phyloP scores from a whole-genome alignment of 2,329 filamentous ascomycete species.

The Cladosporium sphaerospermum region DNA sequence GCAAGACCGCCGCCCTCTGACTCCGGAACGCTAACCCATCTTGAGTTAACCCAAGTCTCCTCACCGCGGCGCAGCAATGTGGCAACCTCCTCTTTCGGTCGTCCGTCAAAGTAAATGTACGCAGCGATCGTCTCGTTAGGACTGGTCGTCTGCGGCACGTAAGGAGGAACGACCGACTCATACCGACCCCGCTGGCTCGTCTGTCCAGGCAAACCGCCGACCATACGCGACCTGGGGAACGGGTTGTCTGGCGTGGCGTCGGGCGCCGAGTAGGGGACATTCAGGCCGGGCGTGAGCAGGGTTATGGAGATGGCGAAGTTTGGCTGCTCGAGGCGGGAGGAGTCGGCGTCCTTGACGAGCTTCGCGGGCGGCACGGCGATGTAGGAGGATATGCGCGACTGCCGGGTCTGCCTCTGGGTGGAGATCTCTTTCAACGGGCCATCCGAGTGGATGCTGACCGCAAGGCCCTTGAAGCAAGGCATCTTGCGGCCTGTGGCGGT shows the following conservation, averaged over 20 bases:
- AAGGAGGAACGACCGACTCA: slow-evolving; percentile 63
- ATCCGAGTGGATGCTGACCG: slow-evolving; percentile 86
- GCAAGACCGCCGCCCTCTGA: slow-evolving; percentile 89
- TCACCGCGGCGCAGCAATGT: slow-evolving; percentile 86
- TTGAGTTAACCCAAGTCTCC: slow-evolving; percentile 97
- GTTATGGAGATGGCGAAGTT: slow-evolving; percentile 98
- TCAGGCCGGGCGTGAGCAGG: slow-evolving; percentile 77
- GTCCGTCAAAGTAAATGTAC: slow-evolving; percentile 97
- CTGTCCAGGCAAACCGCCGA: slow-evolving; percentile 61
- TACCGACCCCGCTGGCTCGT: slow-evolving; percentile 48
- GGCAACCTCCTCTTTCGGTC: slow-evolving; percentile 92
- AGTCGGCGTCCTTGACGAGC: slow-evolving; percentile 57
- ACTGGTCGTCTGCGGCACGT: slow-evolving; percentile 85
- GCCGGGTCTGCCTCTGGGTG: slow-evolving; percentile 85
- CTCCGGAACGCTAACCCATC: slow-evolving; percentile 92
- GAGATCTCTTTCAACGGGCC: slow-evolving; percentile 85
- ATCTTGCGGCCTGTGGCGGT: slow-evolving; percentile 39
- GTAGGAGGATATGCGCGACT: slow-evolving; percentile 91
- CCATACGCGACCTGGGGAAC: slow-evolving; percentile 73
- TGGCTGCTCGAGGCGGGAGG: slow-evolving; percentile 79
- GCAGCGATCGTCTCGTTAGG: slow-evolving; percentile 96
- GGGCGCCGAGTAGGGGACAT: slow-evolving; percentile 87
- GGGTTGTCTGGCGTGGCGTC: slow-evolving; percentile 72
- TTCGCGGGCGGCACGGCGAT: slow-evolving; percentile 90
- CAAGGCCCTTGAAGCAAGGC: slow-evolving; percentile 99